A percentile compares a stretch with the other conserved stretches of the same genome.
These are phyloP conservation scores for Rhexocercosporidium sp. DNA, from an alignment of 2,329 filamentous ascomycete species.

Conservation along the genomic window DNA sequence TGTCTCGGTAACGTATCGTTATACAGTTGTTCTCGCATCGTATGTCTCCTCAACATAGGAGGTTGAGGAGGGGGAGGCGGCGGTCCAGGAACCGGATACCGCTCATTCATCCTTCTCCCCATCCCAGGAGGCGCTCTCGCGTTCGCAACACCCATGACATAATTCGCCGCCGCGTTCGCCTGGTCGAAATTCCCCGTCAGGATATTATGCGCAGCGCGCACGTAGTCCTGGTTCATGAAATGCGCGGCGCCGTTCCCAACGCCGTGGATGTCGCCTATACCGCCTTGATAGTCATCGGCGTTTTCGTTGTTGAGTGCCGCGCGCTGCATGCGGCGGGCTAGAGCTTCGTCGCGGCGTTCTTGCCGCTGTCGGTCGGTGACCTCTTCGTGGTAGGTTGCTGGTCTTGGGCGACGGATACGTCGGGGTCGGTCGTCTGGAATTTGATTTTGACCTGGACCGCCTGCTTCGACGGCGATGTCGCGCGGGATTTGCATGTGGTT, in stretches of 20 bases:
- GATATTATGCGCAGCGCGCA: conserved; percentile 44
- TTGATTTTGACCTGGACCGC: not conserved
- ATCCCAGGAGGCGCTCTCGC: conserved; percentile 27
- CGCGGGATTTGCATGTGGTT: conserved; percentile 57
- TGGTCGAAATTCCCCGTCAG: conserved; percentile 42
- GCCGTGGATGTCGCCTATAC: conserved; percentile 50
- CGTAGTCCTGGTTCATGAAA: conserved; percentile 66
- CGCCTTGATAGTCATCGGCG: conserved; percentile 48
- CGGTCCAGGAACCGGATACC: too few relatives aligned
- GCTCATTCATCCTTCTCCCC: conserved; percentile 29
- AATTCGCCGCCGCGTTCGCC: conserved; percentile 43
- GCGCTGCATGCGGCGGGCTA: conserved; percentile 57
- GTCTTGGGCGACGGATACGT: conserved; percentile 40
- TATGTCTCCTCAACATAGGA: conserved; percentile 36
- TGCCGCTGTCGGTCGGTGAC: conserved; percentile 46
- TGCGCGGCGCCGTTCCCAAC: conserved; percentile 59
- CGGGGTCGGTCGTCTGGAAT: conserved; percentile 37
- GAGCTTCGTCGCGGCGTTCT: conserved; percentile 52
- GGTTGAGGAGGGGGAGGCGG: conserved; percentile 25
- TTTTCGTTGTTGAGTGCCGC: conserved; percentile 41
- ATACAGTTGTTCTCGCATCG: conserved; percentile 34
- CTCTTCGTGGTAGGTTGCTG: conserved; percentile 44
- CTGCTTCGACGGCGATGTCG: conserved; percentile 7
- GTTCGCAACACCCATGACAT: conserved; percentile 37
- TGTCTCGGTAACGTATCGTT: conserved; percentile 27